Evolutionary conservation across 768 basidiomycete genomes (phyloP).

Genomic region (Collybiopsis luxurians): DNA sequence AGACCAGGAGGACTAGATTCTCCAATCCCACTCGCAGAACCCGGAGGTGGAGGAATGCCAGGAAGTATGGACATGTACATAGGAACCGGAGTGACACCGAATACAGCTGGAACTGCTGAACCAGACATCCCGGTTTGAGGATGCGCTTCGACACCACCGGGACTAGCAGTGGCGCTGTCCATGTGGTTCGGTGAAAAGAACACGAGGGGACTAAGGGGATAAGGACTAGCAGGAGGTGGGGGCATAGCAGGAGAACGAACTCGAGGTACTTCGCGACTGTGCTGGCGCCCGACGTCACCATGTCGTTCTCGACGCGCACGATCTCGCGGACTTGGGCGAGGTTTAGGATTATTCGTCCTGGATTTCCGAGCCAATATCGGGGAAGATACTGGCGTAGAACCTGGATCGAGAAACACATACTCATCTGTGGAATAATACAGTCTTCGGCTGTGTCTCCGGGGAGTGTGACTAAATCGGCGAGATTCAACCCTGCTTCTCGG

Average conservation of each 20-base stretch:
- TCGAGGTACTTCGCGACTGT: neutral
- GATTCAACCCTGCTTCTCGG: neutral
- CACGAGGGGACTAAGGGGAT: neutral
- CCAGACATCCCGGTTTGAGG: conserved; percentile 1
- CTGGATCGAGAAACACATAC: conserved; percentile 1
- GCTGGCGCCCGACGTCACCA: neutral
- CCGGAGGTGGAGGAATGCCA: conserved; percentile 3
- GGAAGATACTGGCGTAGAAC: conserved; percentile 1
- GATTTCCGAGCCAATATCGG: neutral
- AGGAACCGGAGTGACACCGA: neutral
- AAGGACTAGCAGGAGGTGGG: conserved; percentile 2
- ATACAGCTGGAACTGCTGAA: neutral
- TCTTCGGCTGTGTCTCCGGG: conserved; percentile 1
- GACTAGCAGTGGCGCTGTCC: neutral
- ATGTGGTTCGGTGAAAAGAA: neutral
- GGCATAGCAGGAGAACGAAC: neutral
- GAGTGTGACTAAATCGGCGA: neutral
- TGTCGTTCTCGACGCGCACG: neutral
- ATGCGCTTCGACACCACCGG: neutral
- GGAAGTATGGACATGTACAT: conserved; percentile 4
- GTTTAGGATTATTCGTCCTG: neutral
- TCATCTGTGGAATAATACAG: neutral
- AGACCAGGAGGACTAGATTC: conserved; percentile 1
- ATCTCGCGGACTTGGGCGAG: neutral
- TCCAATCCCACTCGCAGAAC: neutral